Conservation (phyloP, 257 asterid genomes). For the Przewalskia tangutica region DNA sequence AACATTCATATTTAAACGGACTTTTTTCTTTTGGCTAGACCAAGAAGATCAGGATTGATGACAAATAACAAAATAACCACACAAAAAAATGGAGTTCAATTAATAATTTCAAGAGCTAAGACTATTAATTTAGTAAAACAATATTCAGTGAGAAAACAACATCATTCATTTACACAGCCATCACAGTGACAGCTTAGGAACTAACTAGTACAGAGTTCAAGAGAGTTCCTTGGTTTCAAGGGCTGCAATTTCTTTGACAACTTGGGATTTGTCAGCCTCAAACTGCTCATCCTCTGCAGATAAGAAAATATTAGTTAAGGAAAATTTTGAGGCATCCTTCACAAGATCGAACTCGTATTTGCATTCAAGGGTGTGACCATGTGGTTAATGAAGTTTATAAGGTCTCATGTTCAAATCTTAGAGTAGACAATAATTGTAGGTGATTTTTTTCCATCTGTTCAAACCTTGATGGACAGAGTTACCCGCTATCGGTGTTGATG, state of each 20-base stretch:
- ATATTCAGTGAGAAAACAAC: neutral
- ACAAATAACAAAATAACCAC: neutral
- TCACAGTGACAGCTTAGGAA: neutral
- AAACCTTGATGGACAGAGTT: no score
- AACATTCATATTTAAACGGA: no score
- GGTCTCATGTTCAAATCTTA: no score
- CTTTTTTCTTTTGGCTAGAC: neutral
- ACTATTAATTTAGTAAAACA: neutral
- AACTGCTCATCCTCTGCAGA: slow-evolving; percentile 78
- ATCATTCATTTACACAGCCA: neutral
- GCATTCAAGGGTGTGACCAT: no score
- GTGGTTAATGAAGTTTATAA: no score
- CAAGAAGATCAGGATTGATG: neutral
- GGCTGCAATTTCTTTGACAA: slow-evolving; percentile 69
- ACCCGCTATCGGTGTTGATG: no score
- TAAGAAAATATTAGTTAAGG: neutral
- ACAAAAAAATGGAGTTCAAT: neutral
- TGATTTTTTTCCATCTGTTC: no score
- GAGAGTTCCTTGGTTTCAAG: slow-evolving; percentile 58
- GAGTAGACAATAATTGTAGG: no score
- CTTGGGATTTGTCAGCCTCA: slow-evolving; percentile 89
- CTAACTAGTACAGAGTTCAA: slow-evolving; percentile 13
- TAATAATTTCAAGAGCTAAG: neutral
- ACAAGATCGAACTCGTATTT: neutral
- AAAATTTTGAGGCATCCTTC: neutral